Percentiles rank a stretch among this genome's conserved stretches.
phyloP scores from a whole-genome alignment of 805 yeast species.

The Hanseniaspora lachancei region DNA sequence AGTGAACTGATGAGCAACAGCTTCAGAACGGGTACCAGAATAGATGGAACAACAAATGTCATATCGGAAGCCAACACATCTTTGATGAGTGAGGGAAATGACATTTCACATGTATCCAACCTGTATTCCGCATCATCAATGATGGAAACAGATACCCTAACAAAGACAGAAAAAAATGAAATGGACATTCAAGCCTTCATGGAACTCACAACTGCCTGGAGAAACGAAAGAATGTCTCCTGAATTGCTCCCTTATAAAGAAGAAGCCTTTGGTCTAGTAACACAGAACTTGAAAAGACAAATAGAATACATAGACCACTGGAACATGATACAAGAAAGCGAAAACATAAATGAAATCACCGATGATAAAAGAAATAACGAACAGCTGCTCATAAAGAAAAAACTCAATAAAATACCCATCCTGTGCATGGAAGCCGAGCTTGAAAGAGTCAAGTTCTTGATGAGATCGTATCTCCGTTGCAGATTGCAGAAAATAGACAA shows the following conservation, averaged over 20 bases:
- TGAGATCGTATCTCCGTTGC: conserved; percentile 70
- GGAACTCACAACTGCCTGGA: conserved; percentile 53
- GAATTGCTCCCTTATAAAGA: conserved; percentile 68
- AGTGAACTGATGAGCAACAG: conserved; percentile 4
- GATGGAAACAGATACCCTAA: conserved; percentile 12
- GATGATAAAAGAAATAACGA: conserved; percentile 14
- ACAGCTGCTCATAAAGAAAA: conserved; percentile 14
- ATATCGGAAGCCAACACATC: conserved; percentile 13
- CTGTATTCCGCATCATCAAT: not conserved
- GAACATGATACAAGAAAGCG: conserved; percentile 59
- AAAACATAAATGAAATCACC: conserved; percentile 17
- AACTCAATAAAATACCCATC: conserved; percentile 60
- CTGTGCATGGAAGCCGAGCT: conserved; percentile 84
- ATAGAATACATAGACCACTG: conserved; percentile 66
- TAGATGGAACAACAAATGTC: not conserved
- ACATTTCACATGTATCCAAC: conserved; percentile 1
- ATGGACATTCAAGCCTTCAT: conserved; percentile 18
- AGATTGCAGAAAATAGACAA: conserved; percentile 65
- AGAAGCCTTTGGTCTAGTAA: conserved; percentile 42
- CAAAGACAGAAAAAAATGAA: conserved; percentile 28
- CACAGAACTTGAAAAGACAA: conserved; percentile 50
- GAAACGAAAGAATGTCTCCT: conserved; percentile 74
- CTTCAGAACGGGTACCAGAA: not conserved
- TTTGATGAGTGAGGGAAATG: conserved; percentile 9
- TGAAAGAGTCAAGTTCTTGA: conserved; percentile 68